Conservation (phyloP, 257 asterid species). For the Lithospermum erythrorhizon region DNA sequence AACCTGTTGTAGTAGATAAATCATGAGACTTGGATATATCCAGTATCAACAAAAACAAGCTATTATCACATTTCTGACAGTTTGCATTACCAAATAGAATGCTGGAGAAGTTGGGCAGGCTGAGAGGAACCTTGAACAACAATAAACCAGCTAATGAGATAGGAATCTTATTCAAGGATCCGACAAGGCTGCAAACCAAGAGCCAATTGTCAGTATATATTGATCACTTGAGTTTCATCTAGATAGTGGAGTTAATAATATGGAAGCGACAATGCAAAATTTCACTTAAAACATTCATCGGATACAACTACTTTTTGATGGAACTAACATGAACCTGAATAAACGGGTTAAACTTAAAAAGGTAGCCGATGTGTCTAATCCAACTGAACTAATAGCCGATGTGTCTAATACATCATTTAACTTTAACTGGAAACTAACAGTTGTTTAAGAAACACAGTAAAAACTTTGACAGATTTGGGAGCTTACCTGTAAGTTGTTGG, state of each 20-base stretch:
- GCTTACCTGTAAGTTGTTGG: conserved; percentile 44
- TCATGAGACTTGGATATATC: neutral
- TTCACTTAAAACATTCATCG: neutral
- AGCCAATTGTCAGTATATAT: neutral
- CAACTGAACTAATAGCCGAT: neutral
- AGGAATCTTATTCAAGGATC: conserved; percentile 45
- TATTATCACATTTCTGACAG: neutral
- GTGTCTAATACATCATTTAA: neutral
- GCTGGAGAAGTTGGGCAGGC: conserved; percentile 34
- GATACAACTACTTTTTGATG: neutral
- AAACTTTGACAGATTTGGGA: too few relatives aligned
- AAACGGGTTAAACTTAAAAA: too few relatives aligned
- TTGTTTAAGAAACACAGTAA: neutral
- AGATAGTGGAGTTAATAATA: neutral
- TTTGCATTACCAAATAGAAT: conserved; percentile 30
- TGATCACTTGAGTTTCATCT: neutral
- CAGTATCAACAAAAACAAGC: neutral
- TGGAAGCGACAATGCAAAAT: neutral
- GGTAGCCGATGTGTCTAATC: neutral
- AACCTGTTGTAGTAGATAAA: conserved; percentile 15
- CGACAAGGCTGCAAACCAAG: conserved; percentile 29
- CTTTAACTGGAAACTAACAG: neutral
- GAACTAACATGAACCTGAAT: neutral
- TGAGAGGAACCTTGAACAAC: conserved; percentile 36
- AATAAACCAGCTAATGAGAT: conserved; percentile 33